Conservation (phyloP, 2,329 filamentous ascomycete genomes). For the Chrysoporthe puriensis region DNA sequence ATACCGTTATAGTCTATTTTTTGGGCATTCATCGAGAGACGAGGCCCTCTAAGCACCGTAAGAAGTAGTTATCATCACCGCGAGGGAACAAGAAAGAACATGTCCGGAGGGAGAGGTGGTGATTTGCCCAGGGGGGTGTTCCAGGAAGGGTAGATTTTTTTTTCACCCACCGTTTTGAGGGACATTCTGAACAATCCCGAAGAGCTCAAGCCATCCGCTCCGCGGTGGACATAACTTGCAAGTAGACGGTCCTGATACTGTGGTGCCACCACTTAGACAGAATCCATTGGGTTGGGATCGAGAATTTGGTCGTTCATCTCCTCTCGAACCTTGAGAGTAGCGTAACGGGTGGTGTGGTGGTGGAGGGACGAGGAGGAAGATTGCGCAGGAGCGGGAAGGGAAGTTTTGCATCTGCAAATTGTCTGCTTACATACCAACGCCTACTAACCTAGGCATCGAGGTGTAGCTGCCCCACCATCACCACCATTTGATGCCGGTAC, state of each 20-base stretch:
- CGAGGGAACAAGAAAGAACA: slow-evolving; percentile 35
- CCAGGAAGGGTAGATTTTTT: neutral
- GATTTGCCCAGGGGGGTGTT: neutral
- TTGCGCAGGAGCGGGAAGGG: neutral
- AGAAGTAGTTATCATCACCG: slow-evolving; percentile 65
- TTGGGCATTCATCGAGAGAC: slow-evolving; percentile 64
- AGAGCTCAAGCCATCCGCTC: slow-evolving; percentile 28
- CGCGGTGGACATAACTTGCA: neutral
- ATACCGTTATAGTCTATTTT: slow-evolving; percentile 96
- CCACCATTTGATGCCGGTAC: neutral
- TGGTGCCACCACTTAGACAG: neutral
- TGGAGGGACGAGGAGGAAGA: neutral
- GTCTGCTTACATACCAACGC: neutral
- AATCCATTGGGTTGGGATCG: neutral
- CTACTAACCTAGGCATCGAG: neutral
- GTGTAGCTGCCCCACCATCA: neutral
- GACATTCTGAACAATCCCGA: slow-evolving; percentile 31
- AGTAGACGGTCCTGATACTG: neutral
- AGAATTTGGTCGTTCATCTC: neutral
- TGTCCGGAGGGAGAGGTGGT: neutral
- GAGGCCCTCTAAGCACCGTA: slow-evolving; percentile 62
- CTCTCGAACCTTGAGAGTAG: neutral
- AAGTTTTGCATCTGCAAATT: neutral
- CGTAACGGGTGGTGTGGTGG: neutral
- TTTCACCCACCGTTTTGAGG: slow-evolving; percentile 34